Evolutionary conservation across 2,329 filamentous ascomycete species (phyloP).

Genomic region (Sphaerulina vaccinii): DNA sequence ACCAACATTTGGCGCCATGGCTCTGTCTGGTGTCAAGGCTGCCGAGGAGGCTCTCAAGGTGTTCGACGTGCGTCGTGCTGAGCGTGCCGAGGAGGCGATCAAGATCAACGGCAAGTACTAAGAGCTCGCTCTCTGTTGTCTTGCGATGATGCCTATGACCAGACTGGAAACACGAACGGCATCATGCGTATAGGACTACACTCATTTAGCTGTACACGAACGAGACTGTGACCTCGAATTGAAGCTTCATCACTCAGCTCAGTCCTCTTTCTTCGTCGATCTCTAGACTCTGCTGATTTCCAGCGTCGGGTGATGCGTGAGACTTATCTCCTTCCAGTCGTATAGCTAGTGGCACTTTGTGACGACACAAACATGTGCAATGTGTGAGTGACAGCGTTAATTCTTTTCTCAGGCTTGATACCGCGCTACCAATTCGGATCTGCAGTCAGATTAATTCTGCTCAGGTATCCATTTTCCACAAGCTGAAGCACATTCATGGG

Average conservation of each 20-base stretch:
- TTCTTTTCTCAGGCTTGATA: too few species aligned
- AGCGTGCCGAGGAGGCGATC: constrained; percentile 59
- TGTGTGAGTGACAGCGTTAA: too few species aligned
- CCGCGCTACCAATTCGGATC: constrained; percentile 12
- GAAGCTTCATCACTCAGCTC: too few species aligned
- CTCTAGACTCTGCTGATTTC: too few species aligned
- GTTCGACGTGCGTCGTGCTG: constrained; percentile 72
- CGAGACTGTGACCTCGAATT: neutral
- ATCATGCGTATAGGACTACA: neutral
- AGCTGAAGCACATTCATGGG: constrained; percentile 6
- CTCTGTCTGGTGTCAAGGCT: constrained; percentile 81
- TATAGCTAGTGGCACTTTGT: too few species aligned
- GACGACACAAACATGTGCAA: too few species aligned
- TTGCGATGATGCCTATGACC: neutral
- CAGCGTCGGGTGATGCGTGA: too few species aligned
- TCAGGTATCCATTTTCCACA: constrained; percentile 9
- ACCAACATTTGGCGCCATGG: constrained; percentile 88
- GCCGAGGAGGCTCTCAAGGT: constrained; percentile 80
- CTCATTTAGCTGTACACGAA: neutral
- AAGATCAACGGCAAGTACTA: constrained; percentile 1
- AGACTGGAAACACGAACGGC: neutral
- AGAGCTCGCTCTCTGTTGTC: neutral
- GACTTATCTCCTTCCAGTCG: too few species aligned
- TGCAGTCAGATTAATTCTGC: constrained; percentile 12
- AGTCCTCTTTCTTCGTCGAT: too few species aligned